Evolutionary conservation across 2,329 filamentous ascomycete genomes (phyloP).

Genomic region (Xylariaceae sp.): DNA sequence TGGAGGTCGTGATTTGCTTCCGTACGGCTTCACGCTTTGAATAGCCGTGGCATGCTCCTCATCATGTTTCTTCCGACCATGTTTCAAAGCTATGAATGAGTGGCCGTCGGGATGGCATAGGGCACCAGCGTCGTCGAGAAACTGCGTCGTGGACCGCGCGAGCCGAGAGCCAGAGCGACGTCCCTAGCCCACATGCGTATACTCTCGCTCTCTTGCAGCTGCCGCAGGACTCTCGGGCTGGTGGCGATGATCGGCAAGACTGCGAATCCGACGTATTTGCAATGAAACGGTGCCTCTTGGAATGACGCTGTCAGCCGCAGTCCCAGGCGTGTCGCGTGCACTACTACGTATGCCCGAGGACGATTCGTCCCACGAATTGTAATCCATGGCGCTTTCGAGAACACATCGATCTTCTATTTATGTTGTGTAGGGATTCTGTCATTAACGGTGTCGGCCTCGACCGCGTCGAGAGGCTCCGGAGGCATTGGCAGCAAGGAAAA

Average conservation of each 20-base stretch:
- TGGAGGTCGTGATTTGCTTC: too few relatives aligned
- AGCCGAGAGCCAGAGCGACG: constrained; percentile 18
- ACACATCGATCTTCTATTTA: constrained; percentile 11
- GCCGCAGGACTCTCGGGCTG: constrained; percentile 11
- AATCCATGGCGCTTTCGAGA: constrained; percentile 4
- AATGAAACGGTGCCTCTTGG: constrained; percentile 27
- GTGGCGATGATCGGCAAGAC: constrained; percentile 15
- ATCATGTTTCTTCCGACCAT: constrained; percentile 16
- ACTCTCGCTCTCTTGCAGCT: constrained; percentile 16
- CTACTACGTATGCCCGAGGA: background rate
- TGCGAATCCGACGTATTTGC: constrained; percentile 25
- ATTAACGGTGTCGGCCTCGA: too few relatives aligned
- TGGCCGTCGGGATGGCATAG: constrained; percentile 18
- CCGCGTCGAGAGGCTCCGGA: too few relatives aligned
- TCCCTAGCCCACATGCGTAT: constrained; percentile 24
- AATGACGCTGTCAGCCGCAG: constrained; percentile 10
- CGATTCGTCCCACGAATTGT: background rate
- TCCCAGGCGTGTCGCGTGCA: background rate
- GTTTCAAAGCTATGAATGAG: constrained; percentile 19
- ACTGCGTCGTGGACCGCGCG: constrained; percentile 7
- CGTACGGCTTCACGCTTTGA: too few relatives aligned
- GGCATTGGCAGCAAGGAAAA: too few relatives aligned
- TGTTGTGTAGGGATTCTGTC: constrained; percentile 17
- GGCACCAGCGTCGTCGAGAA: constrained; percentile 15
- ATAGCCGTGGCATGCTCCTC: constrained; percentile 15